phyloP scores from a whole-genome alignment of 371 early-diverging fungal genomes.

The Thermomucor indicae-seudaticae region DNA sequence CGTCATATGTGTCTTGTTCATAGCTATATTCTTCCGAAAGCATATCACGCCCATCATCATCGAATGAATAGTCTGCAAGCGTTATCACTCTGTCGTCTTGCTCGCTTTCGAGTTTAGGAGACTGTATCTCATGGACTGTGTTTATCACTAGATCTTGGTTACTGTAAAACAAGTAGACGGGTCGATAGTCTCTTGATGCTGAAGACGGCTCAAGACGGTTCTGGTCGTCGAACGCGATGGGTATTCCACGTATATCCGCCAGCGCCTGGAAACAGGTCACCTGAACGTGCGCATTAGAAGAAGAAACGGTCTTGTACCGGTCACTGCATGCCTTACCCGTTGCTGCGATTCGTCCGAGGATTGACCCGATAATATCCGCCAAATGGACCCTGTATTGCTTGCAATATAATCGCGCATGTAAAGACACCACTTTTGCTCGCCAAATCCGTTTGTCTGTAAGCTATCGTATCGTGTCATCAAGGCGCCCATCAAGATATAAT shows the following conservation, averaged over 20 bases:
- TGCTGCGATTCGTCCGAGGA: neutral
- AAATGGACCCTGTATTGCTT: conserved; percentile 19
- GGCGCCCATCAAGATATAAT: conserved; percentile 34
- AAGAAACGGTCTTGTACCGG: neutral
- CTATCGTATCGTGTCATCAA: conserved; percentile 29
- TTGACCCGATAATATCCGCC: conserved; percentile 23
- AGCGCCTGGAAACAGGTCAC: conserved; percentile 12
- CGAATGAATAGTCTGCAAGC: conserved; percentile 32
- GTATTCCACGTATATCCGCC: conserved; percentile 12
- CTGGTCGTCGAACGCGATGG: neutral
- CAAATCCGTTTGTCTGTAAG: conserved; percentile 2
- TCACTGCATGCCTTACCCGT: conserved; percentile 1
- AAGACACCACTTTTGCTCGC: conserved; percentile 24
- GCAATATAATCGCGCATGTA: conserved; percentile 37
- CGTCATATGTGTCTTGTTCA: conserved; percentile 14
- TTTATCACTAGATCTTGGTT: conserved; percentile 13
- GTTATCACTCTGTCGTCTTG: conserved; percentile 16
- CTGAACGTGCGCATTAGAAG: neutral
- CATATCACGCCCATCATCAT: conserved; percentile 15
- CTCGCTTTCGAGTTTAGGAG: neutral
- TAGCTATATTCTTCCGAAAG: conserved; percentile 1
- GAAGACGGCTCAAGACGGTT: neutral
- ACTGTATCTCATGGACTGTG: neutral
- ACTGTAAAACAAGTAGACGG: conserved; percentile 38
- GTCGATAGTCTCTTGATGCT: conserved; percentile 21